Evolutionary conservation across 2,329 filamentous ascomycete species (phyloP).

Genomic region (Mycosphaerella arachidis): DNA sequence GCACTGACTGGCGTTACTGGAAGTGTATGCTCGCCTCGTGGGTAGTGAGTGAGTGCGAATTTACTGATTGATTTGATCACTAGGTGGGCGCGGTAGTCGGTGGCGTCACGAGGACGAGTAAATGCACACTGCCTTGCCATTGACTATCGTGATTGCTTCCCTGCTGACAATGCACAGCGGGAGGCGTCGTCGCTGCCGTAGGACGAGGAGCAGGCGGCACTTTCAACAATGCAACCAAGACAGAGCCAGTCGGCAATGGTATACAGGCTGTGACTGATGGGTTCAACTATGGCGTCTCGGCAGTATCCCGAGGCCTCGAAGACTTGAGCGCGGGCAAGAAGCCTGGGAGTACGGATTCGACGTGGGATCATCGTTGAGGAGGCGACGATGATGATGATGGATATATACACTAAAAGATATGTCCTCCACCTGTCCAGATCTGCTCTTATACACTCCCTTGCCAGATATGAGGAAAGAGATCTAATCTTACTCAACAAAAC

Average conservation of each 20-base stretch:
- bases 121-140: not conserved
- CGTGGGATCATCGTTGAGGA: constrained; percentile 5
- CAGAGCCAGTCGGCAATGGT: constrained; percentile 39
- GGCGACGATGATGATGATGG: no score
- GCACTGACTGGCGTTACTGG: no score
- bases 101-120: constrained; percentile 5
- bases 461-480: not conserved
- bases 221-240: constrained; percentile 43
- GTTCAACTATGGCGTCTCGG: constrained; percentile 38
- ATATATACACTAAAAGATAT: not conserved
- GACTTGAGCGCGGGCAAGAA: constrained; percentile 43
- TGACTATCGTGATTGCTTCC: not conserved
- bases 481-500: not conserved
- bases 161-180: constrained; percentile 30
- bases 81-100: constrained; percentile 8
- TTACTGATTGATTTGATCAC: no score
- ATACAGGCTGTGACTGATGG: constrained; percentile 40
- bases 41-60: not conserved
- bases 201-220: constrained; percentile 42
- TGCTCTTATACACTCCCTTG: not conserved
- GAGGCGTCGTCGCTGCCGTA: constrained; percentile 48
- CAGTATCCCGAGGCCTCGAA: constrained; percentile 39
- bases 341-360: constrained; percentile 8
- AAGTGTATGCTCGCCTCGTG: no score
- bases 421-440: not conserved